A percentile compares a stretch with the other conserved stretches of the same genome.
These are phyloP conservation scores for Entomortierella lignicola DNA, from an alignment of 192 early-diverging fungal species.

Conservation along the genomic window DNA sequence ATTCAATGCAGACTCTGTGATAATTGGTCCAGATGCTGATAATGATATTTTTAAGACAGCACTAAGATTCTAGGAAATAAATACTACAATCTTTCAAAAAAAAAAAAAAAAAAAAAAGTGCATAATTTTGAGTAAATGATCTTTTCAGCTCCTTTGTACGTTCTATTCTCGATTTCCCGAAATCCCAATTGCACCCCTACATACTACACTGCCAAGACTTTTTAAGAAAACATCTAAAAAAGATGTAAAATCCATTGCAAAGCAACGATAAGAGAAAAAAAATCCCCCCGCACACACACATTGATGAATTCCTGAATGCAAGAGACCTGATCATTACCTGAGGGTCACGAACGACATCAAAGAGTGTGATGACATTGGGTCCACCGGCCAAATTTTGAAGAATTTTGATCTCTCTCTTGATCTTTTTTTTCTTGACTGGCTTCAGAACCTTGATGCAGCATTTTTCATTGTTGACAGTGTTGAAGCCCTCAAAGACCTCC, in stretches of 20 bases:
- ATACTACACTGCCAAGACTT: too few species aligned
- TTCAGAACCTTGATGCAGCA: slow-evolving; percentile 99
- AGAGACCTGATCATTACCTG: too few species aligned
- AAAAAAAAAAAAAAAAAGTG: not conserved
- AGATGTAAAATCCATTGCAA: too few species aligned
- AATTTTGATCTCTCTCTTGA: slow-evolving; percentile 99
- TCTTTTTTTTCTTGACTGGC: slow-evolving; percentile 99
- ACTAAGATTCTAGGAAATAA: slow-evolving; percentile 1
- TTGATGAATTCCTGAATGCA: too few species aligned
- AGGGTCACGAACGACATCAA: slow-evolving; percentile 96
- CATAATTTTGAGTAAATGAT: too few species aligned
- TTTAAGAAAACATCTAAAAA: too few species aligned
- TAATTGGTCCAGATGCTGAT: slow-evolving; percentile 14
- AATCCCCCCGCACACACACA: too few species aligned
- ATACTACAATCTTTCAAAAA: not conserved
- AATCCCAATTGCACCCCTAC: too few species aligned
- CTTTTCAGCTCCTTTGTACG: too few species aligned
- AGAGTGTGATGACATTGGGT: slow-evolving; percentile 90
- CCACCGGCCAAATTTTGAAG: slow-evolving; percentile 97
- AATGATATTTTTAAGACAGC: not conserved
- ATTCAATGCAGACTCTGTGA: not conserved
- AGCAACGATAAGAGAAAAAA: too few species aligned
- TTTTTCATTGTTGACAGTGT: slow-evolving; percentile 84
- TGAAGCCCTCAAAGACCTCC: slow-evolving; percentile 99
- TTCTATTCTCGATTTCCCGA: too few species aligned